Conservation (phyloP, 2,329 filamentous ascomycete species). For the Paecilomyces sp. region DNA sequence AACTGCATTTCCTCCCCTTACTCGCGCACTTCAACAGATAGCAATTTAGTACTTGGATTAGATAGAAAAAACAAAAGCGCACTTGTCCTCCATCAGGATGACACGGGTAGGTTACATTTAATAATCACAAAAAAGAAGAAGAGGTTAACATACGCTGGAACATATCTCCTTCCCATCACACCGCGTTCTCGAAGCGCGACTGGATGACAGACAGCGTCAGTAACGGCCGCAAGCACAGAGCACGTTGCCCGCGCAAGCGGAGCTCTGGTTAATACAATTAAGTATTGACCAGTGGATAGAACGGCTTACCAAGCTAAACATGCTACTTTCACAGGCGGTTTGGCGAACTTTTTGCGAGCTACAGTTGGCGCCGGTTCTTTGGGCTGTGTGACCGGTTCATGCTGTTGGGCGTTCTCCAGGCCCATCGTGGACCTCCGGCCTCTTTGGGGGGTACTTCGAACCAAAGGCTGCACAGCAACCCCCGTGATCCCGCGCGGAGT, state of each 20-base stretch:
- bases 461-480: not conserved
- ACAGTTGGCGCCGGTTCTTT: slow-evolving; percentile 20
- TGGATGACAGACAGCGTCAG: slow-evolving; percentile 10
- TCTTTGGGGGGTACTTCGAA: not conserved
- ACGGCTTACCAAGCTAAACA: slow-evolving; percentile 35
- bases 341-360: slow-evolving; percentile 37
- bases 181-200: slow-evolving; percentile 36
- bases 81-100: not conserved
- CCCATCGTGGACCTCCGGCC: slow-evolving; percentile 15
- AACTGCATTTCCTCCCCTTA: slow-evolving; percentile 35
- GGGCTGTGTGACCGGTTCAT: slow-evolving; percentile 2
- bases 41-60: slow-evolving; percentile 6
- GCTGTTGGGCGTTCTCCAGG: slow-evolving; percentile 10
- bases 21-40: slow-evolving; percentile 21
- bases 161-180: slow-evolving; percentile 39
- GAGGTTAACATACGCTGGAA: slow-evolving; percentile 29
- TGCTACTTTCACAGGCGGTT: slow-evolving; percentile 39
- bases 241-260: not conserved
- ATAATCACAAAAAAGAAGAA: slow-evolving; percentile 1
- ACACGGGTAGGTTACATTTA: not conserved
- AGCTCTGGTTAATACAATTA: not conserved
- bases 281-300: not conserved
- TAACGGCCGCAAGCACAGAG: not conserved
- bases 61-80: not conserved
- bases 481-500: not conserved